Conservation (phyloP, 805 yeast genomes). For the Myxozyma nipponensis region DNA sequence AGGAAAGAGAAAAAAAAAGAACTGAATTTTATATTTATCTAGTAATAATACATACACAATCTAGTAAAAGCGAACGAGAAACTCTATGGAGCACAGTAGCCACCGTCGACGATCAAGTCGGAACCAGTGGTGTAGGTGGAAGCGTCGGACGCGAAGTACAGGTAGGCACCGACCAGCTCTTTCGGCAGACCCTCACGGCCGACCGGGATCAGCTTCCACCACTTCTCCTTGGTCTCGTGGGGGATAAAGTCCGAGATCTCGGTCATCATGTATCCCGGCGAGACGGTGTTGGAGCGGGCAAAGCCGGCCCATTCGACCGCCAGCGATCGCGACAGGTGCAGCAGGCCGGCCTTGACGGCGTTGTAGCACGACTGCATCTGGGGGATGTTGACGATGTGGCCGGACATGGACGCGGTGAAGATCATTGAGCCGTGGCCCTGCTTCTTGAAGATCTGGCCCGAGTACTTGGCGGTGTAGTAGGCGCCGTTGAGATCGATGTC, state of each 20-base stretch:
- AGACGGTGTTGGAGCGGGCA: conserved; percentile 77
- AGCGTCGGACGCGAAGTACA: conserved; percentile 77
- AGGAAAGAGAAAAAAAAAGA: no score
- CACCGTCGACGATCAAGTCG: conserved; percentile 77
- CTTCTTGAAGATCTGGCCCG: conserved; percentile 69
- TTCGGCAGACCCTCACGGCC: conserved; percentile 73
- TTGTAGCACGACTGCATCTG: conserved; percentile 84
- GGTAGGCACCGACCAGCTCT: conserved; percentile 58
- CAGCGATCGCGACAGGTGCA: conserved; percentile 70
- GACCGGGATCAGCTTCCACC: conserved; percentile 49
- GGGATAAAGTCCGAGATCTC: conserved; percentile 43
- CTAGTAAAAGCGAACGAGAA: not conserved
- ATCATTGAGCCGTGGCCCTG: conserved; percentile 76
- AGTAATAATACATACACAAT: no score
- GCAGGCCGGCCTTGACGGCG: conserved; percentile 79
- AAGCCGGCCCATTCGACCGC: conserved; percentile 88
- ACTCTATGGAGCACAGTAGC: conserved; percentile 22
- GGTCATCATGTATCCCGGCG: conserved; percentile 84
- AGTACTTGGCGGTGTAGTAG: conserved; percentile 67
- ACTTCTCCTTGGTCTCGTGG: conserved; percentile 37
- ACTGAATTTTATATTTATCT: no score
- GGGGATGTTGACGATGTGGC: conserved; percentile 80
- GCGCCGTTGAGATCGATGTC: conserved; percentile 76
- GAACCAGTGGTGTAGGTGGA: conserved; percentile 75
- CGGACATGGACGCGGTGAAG: conserved; percentile 87